A percentile compares a stretch with the other conserved stretches of the same genome.
Evolutionary conservation across 352 stramenopile species (phyloP).

Genomic region (Globisporangium parvum): DNA sequence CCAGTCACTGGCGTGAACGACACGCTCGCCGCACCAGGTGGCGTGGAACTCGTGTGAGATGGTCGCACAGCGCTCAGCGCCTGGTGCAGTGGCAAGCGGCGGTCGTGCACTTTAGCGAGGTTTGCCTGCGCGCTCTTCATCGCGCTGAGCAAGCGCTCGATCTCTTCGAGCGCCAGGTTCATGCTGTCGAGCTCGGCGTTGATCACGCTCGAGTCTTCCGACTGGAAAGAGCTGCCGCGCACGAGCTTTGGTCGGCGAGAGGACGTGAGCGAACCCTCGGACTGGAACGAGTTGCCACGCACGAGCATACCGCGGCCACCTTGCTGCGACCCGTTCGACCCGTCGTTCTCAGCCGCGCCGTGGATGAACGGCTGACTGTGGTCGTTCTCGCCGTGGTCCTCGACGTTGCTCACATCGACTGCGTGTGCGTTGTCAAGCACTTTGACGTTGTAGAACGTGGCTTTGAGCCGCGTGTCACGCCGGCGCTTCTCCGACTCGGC

Average conservation of each 20-base stretch:
- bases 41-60: neutral
- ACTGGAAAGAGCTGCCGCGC: slow-evolving; percentile 33
- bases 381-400: slow-evolving; percentile 20
- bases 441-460: slow-evolving; percentile 46
- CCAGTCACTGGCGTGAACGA: slow-evolving; percentile 4
- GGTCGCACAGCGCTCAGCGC: slow-evolving; percentile 16
- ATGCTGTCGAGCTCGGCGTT: slow-evolving; percentile 44
- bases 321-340: slow-evolving; percentile 5
- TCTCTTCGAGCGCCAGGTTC: slow-evolving; percentile 35
- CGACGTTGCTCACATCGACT: slow-evolving; percentile 47
- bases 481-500: slow-evolving; percentile 48
- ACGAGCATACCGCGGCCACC: slow-evolving; percentile 15
- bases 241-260: slow-evolving; percentile 16
- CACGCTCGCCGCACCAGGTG: neutral
- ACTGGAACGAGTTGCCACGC: slow-evolving; percentile 31
- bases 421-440: slow-evolving; percentile 64
- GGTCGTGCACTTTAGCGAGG: slow-evolving; percentile 35
- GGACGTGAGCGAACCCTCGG: slow-evolving; percentile 2
- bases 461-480: slow-evolving; percentile 37
- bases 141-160: slow-evolving; percentile 31
- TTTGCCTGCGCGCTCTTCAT: slow-evolving; percentile 31
- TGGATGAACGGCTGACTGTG: slow-evolving; percentile 33
- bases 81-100: slow-evolving; percentile 33
- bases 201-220: slow-evolving; percentile 33
- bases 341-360: slow-evolving; percentile 12